phyloP scores from a whole-genome alignment of 1,284 basidiomycete genomes.

The Cryptococcus jaspeensis region DNA sequence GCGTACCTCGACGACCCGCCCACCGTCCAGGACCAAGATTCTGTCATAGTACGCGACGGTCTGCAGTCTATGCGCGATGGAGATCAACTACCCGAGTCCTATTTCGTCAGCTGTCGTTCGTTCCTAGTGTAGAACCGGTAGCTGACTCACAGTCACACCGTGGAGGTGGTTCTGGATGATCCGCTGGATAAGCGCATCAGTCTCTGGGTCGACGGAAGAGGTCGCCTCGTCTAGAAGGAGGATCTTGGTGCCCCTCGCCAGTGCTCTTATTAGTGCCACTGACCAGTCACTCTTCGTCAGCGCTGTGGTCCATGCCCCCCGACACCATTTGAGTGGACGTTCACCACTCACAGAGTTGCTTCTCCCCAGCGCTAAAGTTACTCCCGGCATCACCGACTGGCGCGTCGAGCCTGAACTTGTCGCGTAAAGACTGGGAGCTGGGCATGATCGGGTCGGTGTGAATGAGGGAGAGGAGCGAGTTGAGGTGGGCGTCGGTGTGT shows the following conservation, averaged over 20 bases:
- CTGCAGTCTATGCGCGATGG: constrained; percentile 71
- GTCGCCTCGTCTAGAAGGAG: constrained; percentile 60
- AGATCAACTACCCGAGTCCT: constrained; percentile 56
- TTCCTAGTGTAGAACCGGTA: not conserved
- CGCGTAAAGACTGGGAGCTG: constrained; percentile 24
- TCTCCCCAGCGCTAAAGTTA: constrained; percentile 57
- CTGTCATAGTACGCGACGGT: constrained; percentile 60
- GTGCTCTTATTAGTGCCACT: constrained; percentile 66
- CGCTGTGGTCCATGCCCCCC: constrained; percentile 15
- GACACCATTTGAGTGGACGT: no score
- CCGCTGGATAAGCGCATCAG: constrained; percentile 69
- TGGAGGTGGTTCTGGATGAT: constrained; percentile 72
- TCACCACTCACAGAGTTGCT: constrained; percentile 23
- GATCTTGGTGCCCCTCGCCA: constrained; percentile 67
- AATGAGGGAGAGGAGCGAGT: constrained; percentile 55
- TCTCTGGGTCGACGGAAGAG: constrained; percentile 70
- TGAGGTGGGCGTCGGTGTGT: constrained; percentile 57
- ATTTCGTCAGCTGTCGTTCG: not conserved
- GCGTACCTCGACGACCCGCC: constrained; percentile 36
- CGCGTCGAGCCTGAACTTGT: constrained; percentile 65
- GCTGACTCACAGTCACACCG: constrained; percentile 28
- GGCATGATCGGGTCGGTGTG: constrained; percentile 38
- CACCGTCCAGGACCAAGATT: constrained; percentile 47
- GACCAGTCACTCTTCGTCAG: constrained; percentile 42
- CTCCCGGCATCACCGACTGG: constrained; percentile 37